Base-by-base conservation (phyloP, 208 protist species). In the Leishmania lainsoni region DNA sequence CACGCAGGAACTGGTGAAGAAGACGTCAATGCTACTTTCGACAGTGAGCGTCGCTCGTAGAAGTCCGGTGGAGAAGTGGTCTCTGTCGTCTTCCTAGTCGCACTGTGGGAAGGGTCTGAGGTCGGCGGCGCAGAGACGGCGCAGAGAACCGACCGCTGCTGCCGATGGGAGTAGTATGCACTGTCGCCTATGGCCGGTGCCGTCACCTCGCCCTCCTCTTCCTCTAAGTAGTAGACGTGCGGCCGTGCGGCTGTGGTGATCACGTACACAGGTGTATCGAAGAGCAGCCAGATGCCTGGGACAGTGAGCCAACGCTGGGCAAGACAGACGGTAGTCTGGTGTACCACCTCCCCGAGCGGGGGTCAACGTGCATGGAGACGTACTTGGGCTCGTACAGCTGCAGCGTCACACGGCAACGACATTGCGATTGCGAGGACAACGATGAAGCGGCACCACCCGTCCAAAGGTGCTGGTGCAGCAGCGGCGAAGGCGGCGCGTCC, bases 141-240 rank as follows among this genome's bases (percentile, higher is more conserved):
- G 61, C 61, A 9, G 61, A 39, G 29, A 14, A 39, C 29, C 61
- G 61, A 20, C 61, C 17, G 61, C 12, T 39, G 61, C 12, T 29
- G 61, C 61, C 32, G n/a, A 29, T 6, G 6, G 20, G 26, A 52
- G 12, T 29, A 45, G 39, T 54, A 17, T 8, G 69, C 26, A 45
- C 22, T 20, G 45, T 48, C 69, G 69, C 69, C n/a, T 5, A 48
- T 29, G 8, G 9, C 39, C 26, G 20, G 17, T 3, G 35, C 26
- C 51, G 39, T 58, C 72, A 76, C 72, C 49, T 39, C 72, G 16
- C n/a, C 14, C n/a, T 39, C 48, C 26, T 22, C 70, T 52, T 91
- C 87, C 66, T 94, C 92, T 32, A 95, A 84, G 1, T 88, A 74
- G 83, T 94, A 96, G 3, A 96, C 85, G 69, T 96, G 93, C 29